Evolutionary conservation across 2,329 filamentous ascomycete genomes (phyloP), one percentile per base, ranked within the genome.

Genomic region (Cladosporium halotolerans): DNA sequence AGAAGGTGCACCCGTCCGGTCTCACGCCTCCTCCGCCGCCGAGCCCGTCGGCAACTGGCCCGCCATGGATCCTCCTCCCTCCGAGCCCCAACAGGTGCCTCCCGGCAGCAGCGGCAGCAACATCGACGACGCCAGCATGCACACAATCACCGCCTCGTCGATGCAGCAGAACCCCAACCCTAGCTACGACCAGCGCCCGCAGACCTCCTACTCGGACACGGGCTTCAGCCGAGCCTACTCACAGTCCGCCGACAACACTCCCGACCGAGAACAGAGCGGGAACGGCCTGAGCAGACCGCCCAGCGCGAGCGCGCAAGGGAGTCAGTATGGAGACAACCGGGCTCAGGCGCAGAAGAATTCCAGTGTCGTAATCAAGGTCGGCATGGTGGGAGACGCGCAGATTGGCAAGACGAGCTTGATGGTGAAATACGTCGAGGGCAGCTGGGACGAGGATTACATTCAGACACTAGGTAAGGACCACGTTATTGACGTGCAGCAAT

Each of bases 371-470:
- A 97, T 99, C 79, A 99, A 99, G 74, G 93, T 99, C 48, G 93
- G 93, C 67, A 99, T 99, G 93, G 93, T 99, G 43, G 93, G 93
- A 44, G 93, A 99, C 74, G 93, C 93, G 54, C 93, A 99, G 73
- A 99, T 99, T 63, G 93, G 93, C 68, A 99, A 99, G 81, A 99
- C 93, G 14, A 96, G 91, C 60, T 75, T 99, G 68, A 99, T 99
- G 93, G 93, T 99, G 67, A 99, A 99, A 72, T 99, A 99, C 68
- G 93, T 99, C 53, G 93, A 99, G 74, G 93, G 93, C 56, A 96
- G 91, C 73, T 99, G 93, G 90, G 93, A 99, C 71, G 93, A 99
- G 74, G 93, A 99, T 71, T 99, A 99, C 72, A 99, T 99, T 66
- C 93, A 99, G 74, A 99, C 93, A 18, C 76, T 99, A 42, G 93